Evolutionary conservation across 495 filamentous ascomycete species (phyloP).

Genomic region (Penicillium fimorum): DNA sequence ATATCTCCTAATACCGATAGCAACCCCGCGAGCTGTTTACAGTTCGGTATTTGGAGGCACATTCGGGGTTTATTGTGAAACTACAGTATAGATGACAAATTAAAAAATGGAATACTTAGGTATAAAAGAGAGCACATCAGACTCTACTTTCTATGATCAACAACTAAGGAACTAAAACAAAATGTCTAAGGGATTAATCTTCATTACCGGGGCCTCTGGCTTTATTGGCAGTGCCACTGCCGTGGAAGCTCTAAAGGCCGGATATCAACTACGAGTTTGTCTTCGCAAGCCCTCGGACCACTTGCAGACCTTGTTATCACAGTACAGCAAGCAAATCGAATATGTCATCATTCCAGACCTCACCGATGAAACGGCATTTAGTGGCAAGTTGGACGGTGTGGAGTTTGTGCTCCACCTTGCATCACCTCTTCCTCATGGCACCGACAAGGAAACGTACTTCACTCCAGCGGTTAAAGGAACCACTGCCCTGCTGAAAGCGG

Average conservation of each 20-base stretch:
- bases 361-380: constrained; percentile 28
- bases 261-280: constrained; percentile 38
- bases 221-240: constrained; percentile 42
- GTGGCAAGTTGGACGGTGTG: constrained; percentile 30
- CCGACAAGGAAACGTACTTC: constrained; percentile 29
- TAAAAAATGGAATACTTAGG: too few relatives aligned
- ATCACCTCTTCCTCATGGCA: constrained; percentile 34
- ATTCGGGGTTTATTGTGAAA: too few relatives aligned
- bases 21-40: too few relatives aligned
- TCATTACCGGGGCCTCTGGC: constrained; percentile 47
- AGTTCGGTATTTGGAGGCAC: too few relatives aligned
- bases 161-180: constrained; percentile 10
- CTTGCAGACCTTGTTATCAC: constrained; percentile 19
- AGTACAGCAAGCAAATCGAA: constrained; percentile 22
- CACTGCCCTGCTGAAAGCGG: constrained; percentile 28
- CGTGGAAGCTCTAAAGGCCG: constrained; percentile 36
- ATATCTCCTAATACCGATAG: too few relatives aligned
- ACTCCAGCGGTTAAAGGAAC: constrained; percentile 35
- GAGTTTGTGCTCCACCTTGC: constrained; percentile 42
- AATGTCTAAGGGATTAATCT: constrained; percentile 31
- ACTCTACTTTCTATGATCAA: neutral
- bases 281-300: constrained; percentile 31
- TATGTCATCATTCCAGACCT: constrained; percentile 35
- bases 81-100: too few relatives aligned
- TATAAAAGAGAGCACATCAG: too few relatives aligned